Evolutionary conservation across 371 early-diverging fungal genomes (phyloP).

Genomic region (Conidiobolus coronatus): DNA sequence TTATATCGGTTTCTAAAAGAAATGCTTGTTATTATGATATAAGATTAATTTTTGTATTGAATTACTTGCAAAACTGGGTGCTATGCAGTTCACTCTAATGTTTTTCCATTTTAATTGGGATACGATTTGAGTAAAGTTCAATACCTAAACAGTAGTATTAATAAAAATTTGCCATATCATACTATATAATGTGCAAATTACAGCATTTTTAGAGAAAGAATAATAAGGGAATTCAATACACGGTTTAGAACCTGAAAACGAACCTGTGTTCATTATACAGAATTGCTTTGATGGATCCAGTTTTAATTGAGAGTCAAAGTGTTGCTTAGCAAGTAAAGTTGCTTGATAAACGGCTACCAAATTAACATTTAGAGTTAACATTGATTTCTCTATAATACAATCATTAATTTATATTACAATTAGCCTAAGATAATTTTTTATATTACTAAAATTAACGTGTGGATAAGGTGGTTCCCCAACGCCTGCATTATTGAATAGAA

Average conservation of each 20-base stretch:
- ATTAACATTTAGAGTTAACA: neutral
- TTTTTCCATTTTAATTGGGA: neutral
- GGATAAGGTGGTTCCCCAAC: neutral
- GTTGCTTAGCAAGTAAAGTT: neutral
- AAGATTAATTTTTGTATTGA: no score
- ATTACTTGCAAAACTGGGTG: neutral
- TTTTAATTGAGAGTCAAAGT: neutral
- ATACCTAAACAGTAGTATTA: neutral
- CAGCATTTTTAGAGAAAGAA: neutral
- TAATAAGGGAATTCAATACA: neutral
- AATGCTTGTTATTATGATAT: no score
- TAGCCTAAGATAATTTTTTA: no score
- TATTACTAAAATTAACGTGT: no score
- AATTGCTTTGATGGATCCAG: neutral
- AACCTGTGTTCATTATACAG: neutral
- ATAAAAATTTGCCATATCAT: neutral
- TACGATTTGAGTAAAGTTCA: neutral
- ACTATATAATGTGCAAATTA: neutral
- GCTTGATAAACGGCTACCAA: neutral
- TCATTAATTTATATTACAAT: neutral
- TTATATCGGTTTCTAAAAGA: no score
- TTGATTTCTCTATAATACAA: neutral
- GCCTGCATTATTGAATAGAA: slow-evolving; percentile 1
- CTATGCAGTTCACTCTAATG: neutral
- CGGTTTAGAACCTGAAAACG: neutral